Percentiles rank a stretch among this genome's conserved stretches.
These are phyloP conservation scores for Mortierella sp. DNA, from an alignment of 371 early-diverging fungal genomes.

Conservation along the genomic window DNA sequence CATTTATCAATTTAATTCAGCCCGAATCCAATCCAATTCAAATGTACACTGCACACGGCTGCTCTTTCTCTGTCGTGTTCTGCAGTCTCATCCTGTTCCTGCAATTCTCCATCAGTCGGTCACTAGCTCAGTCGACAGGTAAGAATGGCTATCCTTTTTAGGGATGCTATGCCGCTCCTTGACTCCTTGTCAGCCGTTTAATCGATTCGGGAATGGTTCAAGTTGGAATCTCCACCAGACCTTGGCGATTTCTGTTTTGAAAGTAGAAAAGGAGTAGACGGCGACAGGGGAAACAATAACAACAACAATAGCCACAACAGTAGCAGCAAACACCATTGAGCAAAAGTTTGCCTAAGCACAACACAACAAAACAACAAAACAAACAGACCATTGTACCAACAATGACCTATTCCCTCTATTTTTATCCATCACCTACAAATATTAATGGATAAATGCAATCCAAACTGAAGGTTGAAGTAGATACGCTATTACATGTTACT, in stretches of 20 bases:
- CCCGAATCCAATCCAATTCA: neutral
- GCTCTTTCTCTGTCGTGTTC: constrained; percentile 6
- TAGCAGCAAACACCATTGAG: neutral
- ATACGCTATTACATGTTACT: neutral
- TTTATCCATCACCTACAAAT: constrained; percentile 5
- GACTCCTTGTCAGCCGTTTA: neutral
- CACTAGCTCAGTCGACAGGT: constrained; percentile 20
- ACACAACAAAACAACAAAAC: constrained; percentile 1
- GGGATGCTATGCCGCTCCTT: neutral
- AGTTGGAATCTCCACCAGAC: neutral
- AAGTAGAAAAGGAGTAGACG: neutral
- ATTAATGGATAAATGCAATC: neutral
- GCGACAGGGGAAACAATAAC: neutral
- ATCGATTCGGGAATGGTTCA: neutral
- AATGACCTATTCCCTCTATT: constrained; percentile 11
- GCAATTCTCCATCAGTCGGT: neutral
- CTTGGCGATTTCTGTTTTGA: constrained; percentile 1
- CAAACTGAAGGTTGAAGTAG: neutral
- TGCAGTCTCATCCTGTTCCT: constrained; percentile 5
- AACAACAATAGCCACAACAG: constrained; percentile 1
- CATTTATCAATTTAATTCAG: neutral
- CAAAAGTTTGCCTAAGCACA: constrained; percentile 7
- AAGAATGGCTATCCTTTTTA: neutral
- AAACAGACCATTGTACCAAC: constrained; percentile 3
- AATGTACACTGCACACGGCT: constrained; percentile 19